Evolutionary conservation across 2,329 filamentous ascomycete species (phyloP).

Genomic region (Tolypocladium capitatum): DNA sequence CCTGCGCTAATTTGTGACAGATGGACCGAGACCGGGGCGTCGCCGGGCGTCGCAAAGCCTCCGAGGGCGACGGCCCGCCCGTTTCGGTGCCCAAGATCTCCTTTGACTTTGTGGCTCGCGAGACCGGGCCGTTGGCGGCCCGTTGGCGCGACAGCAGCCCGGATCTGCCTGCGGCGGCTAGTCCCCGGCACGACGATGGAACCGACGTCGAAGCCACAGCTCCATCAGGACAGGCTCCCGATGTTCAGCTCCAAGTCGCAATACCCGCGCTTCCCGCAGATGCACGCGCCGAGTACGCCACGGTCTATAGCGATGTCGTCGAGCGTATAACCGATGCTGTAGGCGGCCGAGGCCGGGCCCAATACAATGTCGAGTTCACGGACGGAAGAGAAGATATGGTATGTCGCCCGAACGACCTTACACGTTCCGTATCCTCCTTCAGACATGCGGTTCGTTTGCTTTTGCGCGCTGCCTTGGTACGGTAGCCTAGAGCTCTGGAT

Average conservation of each 20-base stretch:
- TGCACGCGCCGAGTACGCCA: constrained; percentile 16
- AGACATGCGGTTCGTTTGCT: background rate
- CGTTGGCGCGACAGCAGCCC: constrained; percentile 2
- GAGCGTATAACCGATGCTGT: constrained; percentile 20
- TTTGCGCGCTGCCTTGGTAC: background rate
- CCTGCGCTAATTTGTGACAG: constrained; percentile 1
- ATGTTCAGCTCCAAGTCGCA: constrained; percentile 15
- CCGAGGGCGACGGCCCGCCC: background rate
- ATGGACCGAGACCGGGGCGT: constrained; percentile 7
- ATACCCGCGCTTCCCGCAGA: constrained; percentile 15
- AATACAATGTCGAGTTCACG: constrained; percentile 29
- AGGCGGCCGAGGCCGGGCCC: constrained; percentile 10
- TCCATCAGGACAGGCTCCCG: background rate
- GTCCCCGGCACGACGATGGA: background rate
- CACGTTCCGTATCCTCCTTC: background rate
- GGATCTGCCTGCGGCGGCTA: background rate
- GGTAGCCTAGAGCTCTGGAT: background rate
- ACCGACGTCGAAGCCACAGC: background rate
- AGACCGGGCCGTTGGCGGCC: background rate
- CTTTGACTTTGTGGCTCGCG: constrained; percentile 5
- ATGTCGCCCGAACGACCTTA: constrained; percentile 2
- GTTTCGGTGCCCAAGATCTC: constrained; percentile 2
- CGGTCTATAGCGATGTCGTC: constrained; percentile 22
- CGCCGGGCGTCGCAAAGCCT: background rate
- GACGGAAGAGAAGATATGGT: constrained; percentile 32